Percentiles rank a stretch among this genome's conserved stretches.
Conservation (phyloP, 257 asterid species). For the Mitragyna speciosa region DNA sequence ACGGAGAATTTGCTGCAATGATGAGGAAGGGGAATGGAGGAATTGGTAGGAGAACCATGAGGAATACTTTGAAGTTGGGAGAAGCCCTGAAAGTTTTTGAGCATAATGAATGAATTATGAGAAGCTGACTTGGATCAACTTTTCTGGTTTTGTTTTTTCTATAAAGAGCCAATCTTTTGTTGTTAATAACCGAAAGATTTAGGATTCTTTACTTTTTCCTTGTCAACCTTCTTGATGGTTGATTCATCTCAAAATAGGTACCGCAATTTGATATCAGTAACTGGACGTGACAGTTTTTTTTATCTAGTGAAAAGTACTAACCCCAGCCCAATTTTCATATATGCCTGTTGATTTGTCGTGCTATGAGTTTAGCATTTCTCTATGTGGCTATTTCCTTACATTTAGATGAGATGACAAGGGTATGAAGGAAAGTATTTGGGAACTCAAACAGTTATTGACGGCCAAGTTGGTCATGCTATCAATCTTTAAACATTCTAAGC, state of each 20-base stretch:
- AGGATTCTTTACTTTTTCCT: neutral
- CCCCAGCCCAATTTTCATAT: neutral
- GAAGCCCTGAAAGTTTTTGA: constrained; percentile 39
- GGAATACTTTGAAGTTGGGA: constrained; percentile 37
- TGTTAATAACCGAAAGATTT: constrained; percentile 4
- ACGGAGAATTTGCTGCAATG: constrained; percentile 50
- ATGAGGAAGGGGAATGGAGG: constrained; percentile 50
- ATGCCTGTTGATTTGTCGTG: neutral
- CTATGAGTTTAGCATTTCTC: neutral
- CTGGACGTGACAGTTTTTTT: neutral
- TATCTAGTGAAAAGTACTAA: constrained; percentile 7
- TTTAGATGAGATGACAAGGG: neutral
- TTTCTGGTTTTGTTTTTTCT: neutral
- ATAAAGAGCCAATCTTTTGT: constrained; percentile 8
- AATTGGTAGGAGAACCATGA: constrained; percentile 47
- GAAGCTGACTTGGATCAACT: constrained; percentile 1
- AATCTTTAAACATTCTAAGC: too few species aligned
- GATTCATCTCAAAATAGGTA: constrained; percentile 7
- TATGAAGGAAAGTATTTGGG: too few species aligned
- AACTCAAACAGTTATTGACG: too few species aligned
- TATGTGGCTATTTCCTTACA: neutral
- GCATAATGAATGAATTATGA: constrained; percentile 8
- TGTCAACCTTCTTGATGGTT: constrained; percentile 4
- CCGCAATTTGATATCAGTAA: constrained; percentile 4
- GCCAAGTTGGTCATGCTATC: too few species aligned